A percentile compares a stretch with the other conserved stretches of the same genome.
Evolutionary conservation across 2,329 filamentous ascomycete genomes (phyloP).

Genomic region (Ceratocystis huliohia): DNA sequence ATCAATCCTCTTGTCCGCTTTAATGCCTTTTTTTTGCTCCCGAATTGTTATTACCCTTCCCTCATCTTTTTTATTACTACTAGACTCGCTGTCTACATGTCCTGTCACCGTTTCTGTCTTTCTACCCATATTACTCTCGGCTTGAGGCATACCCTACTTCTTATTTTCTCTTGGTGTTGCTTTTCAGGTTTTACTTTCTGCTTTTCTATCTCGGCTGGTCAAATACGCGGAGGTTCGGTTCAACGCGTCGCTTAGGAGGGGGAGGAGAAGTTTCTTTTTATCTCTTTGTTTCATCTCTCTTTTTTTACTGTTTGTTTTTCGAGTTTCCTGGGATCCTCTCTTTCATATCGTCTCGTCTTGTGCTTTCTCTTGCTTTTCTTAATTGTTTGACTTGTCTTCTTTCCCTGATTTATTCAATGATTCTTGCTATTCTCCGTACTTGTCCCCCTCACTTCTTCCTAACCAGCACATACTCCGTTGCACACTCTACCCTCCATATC

Average conservation of each 20-base stretch:
- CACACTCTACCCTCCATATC: neutral
- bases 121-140: neutral
- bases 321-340: too few relatives aligned
- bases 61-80: neutral
- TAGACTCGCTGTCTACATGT: slow-evolving; percentile 4
- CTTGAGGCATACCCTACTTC: neutral
- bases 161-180: neutral
- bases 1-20: neutral
- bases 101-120: neutral
- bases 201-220: neutral
- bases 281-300: neutral
- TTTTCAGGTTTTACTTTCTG: neutral
- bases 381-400: neutral
- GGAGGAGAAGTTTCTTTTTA: neutral
- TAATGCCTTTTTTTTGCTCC: neutral
- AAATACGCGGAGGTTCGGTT: neutral
- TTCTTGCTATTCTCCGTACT: neutral
- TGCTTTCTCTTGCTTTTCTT: neutral
- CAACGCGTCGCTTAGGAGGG: neutral
- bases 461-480: neutral
- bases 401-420: too few relatives aligned
- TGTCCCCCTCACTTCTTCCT: neutral
- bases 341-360: too few relatives aligned
- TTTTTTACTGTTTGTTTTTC: neutral
- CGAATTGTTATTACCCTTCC: neutral